Base-by-base conservation (phyloP, 257 asterid genomes). In the Rauvolfia tetraphylla region DNA sequence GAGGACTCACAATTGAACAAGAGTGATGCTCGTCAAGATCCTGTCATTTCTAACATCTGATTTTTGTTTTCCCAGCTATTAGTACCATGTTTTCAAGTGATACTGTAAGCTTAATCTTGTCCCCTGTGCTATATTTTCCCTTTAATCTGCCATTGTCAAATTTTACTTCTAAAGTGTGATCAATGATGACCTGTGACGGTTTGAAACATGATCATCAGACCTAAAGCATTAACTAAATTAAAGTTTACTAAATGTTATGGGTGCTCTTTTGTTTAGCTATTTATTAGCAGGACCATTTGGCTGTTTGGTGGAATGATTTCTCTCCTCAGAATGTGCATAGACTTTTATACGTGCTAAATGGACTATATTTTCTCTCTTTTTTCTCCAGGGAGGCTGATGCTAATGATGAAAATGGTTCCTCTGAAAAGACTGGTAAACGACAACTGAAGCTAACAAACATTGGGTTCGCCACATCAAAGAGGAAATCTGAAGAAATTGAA, bases 401-500 rank as follows among this genome's bases (percentile, higher is more conserved):
- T 4, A 69, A 71, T 23, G 97, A 90, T 1, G 96, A 87, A 75
- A 93, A 84, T 36, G 90, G 80, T 46, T 29, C 81, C 42, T 81
- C 79, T 15, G 90, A 86, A 62, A 85, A 46, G 78, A 78, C 81
- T 22, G 69, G 77, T 75, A 90, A 92, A 86, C 84, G 97, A 62
- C 98, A 94, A 72, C 31, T 78, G 84, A 94, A 94, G 79, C 89
- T 94, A 38, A 92, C 97, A 0, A 85, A 74, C 75, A 79, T 85
- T 22, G 96, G 97, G 53, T 87, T 92, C 80, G 85, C 90, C 62
- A 70, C 88, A 0, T 59, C 22, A 42, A 92, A 92, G 84, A 86
- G 86, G 79, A 94, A 80, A 86, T 87, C 87, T 79, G 98, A 94
- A 85, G 98, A 92, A 63, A 89, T 84, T 23, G 93, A 89, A 85